Conservation (phyloP, 768 basidiomycete genomes). For the Porphyrellus cyaneotinctus region DNA sequence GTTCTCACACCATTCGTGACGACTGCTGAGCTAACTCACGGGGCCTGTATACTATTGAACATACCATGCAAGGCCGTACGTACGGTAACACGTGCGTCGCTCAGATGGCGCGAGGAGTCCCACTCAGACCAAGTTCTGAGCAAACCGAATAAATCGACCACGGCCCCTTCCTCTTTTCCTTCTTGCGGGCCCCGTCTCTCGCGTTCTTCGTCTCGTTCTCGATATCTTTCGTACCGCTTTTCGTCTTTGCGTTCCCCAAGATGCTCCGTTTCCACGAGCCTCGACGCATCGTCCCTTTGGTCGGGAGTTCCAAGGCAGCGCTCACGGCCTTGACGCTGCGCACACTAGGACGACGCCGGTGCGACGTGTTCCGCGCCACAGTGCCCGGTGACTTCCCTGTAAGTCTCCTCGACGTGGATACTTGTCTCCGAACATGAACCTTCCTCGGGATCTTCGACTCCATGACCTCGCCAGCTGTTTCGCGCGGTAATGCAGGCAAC, state of each 20-base stretch:
- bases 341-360: conserved; percentile 13
- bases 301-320: neutral
- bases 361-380: conserved; percentile 10
- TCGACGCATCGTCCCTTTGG: conserved; percentile 24
- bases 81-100: too few relatives aligned
- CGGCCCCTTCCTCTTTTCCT: conserved; percentile 23
- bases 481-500: conserved; percentile 11
- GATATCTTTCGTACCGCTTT: neutral
- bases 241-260: conserved; percentile 16
- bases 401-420: conserved; percentile 12
- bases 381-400: neutral
- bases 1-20: too few relatives aligned
- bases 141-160: conserved; percentile 30
- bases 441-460: conserved; percentile 24
- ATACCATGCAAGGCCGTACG: too few relatives aligned
- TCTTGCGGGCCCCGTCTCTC: conserved; percentile 10
- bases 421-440: conserved; percentile 11
- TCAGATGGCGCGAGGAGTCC: neutral
- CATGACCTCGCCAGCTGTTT: neutral
- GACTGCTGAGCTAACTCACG: too few relatives aligned
- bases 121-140: conserved; percentile 22
- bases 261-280: conserved; percentile 27
- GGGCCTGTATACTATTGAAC: too few relatives aligned
- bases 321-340: conserved; percentile 15
- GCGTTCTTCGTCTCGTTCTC: conserved; percentile 12